Conservation (phyloP, 495 filamentous ascomycete species). For the Ramalina peruviana region DNA sequence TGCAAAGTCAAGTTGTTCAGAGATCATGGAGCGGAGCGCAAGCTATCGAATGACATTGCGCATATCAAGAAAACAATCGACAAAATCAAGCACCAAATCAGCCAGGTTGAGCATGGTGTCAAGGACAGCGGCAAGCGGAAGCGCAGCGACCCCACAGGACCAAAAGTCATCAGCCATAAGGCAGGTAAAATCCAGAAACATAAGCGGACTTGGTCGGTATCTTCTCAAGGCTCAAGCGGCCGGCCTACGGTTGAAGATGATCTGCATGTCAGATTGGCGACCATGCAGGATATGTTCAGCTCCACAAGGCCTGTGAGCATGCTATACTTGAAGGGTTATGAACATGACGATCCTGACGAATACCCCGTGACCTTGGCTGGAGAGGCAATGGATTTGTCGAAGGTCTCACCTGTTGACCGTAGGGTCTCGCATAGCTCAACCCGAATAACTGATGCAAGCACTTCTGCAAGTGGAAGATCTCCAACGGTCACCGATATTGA, state of each 20-base stretch:
- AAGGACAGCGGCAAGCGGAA: conserved; percentile 85
- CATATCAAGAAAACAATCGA: conserved; percentile 91
- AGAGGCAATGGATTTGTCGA: conserved; percentile 45
- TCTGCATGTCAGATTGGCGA: conserved; percentile 67
- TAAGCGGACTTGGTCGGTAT: conserved; percentile 90
- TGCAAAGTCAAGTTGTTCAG: conserved; percentile 96
- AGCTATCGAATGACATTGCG: conserved; percentile 83
- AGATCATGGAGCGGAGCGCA: conserved; percentile 91
- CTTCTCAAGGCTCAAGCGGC: conserved; percentile 62
- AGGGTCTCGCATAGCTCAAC: conserved; percentile 43
- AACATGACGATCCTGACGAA: conserved; percentile 76
- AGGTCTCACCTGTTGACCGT: conserved; percentile 35
- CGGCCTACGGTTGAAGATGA: conserved; percentile 72
- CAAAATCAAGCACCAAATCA: conserved; percentile 82
- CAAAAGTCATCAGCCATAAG: conserved; percentile 33
- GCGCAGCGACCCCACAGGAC: conserved; percentile 38
- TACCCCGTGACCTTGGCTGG: conserved; percentile 67
- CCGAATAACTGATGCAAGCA: conserved; percentile 28
- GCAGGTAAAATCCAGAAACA: conserved; percentile 76
- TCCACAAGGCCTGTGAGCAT: conserved; percentile 78
- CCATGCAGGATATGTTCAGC: conserved; percentile 90
- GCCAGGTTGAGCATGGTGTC: conserved; percentile 75
- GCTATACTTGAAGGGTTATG: conserved; percentile 69
- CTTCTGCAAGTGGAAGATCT: neutral
- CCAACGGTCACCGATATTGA: neutral